These are phyloP conservation scores for Leptodontidium sp. DNA, from an alignment of 2,329 filamentous ascomycete genomes.

Conservation along the genomic window DNA sequence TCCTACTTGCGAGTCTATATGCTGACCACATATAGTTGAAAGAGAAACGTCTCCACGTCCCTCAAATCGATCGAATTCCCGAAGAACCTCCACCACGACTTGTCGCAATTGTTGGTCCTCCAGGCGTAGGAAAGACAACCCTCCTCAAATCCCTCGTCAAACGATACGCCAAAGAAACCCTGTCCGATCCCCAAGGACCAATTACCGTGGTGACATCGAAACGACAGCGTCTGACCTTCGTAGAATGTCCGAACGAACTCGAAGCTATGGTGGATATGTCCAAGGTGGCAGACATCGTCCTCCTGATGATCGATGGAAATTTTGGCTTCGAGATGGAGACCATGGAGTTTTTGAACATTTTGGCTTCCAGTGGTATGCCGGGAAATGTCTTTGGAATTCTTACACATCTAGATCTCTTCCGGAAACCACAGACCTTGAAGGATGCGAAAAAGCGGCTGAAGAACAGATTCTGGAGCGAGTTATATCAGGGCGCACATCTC, in stretches of 20 bases:
- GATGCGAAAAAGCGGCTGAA: slow-evolving; percentile 97
- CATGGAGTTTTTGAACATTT: slow-evolving; percentile 97
- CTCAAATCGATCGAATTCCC: slow-evolving; percentile 92
- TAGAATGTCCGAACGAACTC: slow-evolving; percentile 97
- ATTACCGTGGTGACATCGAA: slow-evolving; percentile 97
- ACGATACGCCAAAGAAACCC: slow-evolving; percentile 93
- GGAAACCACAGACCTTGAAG: slow-evolving; percentile 89
- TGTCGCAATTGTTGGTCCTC: slow-evolving; percentile 92
- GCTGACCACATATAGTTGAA: slow-evolving; percentile 67
- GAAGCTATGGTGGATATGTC: slow-evolving; percentile 97
- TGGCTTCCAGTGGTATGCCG: slow-evolving; percentile 96
- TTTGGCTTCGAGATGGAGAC: slow-evolving; percentile 99
- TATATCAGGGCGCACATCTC: slow-evolving; percentile 95
- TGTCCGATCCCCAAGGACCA: slow-evolving; percentile 88
- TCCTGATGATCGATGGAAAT: slow-evolving; percentile 98
- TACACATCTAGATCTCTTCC: slow-evolving; percentile 94
- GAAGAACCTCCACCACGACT: slow-evolving; percentile 95
- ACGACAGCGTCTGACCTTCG: slow-evolving; percentile 90
- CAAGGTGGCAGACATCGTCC: slow-evolving; percentile 95
- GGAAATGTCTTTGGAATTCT: slow-evolving; percentile 98
- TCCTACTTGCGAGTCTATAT: neutral
- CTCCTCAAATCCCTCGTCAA: slow-evolving; percentile 93
- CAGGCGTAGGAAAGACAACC: slow-evolving; percentile 95
- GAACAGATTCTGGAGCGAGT: slow-evolving; percentile 93
- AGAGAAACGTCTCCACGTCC: slow-evolving; percentile 96